These are phyloP conservation scores for Penicillium argentinense DNA, from an alignment of 495 filamentous ascomycete genomes.

Conservation along the genomic window DNA sequence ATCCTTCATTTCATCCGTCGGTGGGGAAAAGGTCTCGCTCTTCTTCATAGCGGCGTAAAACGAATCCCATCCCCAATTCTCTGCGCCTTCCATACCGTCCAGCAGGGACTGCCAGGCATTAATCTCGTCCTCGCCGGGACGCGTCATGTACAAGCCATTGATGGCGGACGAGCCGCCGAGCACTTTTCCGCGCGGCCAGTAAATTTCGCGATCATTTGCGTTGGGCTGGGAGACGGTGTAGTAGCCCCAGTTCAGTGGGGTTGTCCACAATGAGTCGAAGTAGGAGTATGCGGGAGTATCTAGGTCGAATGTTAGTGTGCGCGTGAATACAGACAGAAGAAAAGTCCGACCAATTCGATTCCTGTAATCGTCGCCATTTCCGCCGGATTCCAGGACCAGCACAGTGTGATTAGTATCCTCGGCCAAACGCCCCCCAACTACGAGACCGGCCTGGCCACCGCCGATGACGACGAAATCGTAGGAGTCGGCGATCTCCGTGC, in stretches of 20 bases:
- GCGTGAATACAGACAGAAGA: neutral
- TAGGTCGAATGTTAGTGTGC: conserved; percentile 4
- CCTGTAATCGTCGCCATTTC: conserved; percentile 34
- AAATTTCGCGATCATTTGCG: conserved; percentile 31
- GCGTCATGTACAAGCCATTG: conserved; percentile 35
- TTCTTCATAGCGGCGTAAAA: conserved; percentile 37
- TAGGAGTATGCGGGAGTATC: conserved; percentile 37
- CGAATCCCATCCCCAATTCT: conserved; percentile 34
- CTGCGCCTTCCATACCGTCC: conserved; percentile 32
- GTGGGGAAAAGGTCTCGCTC: conserved; percentile 44
- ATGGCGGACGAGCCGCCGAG: conserved; percentile 44
- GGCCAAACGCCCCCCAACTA: conserved; percentile 24
- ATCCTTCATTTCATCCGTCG: conserved; percentile 28
- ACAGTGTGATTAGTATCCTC: conserved; percentile 34
- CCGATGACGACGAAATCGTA: conserved; percentile 53
- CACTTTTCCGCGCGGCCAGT: conserved; percentile 36
- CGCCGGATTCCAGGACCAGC: conserved; percentile 46
- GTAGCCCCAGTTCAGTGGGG: conserved; percentile 37
- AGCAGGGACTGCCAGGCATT: conserved; percentile 35
- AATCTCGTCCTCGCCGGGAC: conserved; percentile 33
- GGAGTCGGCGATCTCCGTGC: conserved; percentile 26
- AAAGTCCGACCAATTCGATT: conserved; percentile 28
- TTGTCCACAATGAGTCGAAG: conserved; percentile 36
- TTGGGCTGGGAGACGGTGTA: conserved; percentile 35
- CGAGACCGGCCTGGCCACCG: conserved; percentile 40